Evolutionary conservation across 441 rosid genomes (phyloP).

Genomic region (Adansonia grandidieri): DNA sequence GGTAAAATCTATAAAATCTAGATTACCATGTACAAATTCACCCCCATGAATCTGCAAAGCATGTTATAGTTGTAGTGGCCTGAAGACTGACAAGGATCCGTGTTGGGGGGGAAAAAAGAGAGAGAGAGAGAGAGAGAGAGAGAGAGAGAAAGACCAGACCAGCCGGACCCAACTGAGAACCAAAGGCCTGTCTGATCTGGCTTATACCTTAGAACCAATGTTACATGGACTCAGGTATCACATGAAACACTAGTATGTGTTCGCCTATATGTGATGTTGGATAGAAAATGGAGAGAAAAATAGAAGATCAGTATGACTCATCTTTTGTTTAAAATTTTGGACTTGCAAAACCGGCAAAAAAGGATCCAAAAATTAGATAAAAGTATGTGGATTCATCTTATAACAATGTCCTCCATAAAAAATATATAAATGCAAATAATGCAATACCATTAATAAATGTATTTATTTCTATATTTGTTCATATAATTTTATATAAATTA

Average conservation of each 20-base stretch:
- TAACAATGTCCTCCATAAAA: neutral
- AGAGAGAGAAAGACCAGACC: neutral
- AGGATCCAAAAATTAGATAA: neutral
- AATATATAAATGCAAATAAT: conserved; percentile 12
- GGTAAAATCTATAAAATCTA: neutral
- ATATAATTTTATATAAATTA: neutral
- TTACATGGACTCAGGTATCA: neutral
- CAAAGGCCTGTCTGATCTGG: neutral
- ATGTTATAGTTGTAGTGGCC: conserved; percentile 6
- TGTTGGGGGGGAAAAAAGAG: neutral
- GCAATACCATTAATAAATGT: neutral
- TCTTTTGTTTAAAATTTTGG: neutral
- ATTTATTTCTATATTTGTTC: conserved; percentile 1
- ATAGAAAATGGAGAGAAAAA: too few species aligned
- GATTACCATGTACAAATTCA: conserved; percentile 8
- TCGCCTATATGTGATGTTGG: neutral
- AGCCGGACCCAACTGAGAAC: neutral
- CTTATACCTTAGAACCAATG: neutral
- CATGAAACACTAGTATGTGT: neutral
- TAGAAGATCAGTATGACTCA: neutral
- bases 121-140: too few species aligned
- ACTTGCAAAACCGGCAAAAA: neutral
- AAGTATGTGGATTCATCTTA: neutral
- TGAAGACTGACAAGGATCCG: neutral
- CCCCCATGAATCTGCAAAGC: conserved; percentile 22